A percentile compares a stretch with the other conserved stretches of the same genome.
Evolutionary conservation across 768 basidiomycete species (phyloP).

Genomic region (Suillus americanus): DNA sequence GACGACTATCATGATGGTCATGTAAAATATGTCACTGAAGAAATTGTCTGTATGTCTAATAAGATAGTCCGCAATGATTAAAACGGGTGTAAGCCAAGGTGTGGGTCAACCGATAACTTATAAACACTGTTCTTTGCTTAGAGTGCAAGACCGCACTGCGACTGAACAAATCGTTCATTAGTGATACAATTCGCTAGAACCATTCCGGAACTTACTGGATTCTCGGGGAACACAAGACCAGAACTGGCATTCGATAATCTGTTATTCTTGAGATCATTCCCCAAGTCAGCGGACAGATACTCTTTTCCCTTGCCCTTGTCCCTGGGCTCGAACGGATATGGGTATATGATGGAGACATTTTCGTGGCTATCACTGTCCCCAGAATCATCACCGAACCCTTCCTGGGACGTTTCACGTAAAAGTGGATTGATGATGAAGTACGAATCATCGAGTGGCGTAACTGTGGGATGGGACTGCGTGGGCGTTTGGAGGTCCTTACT

Average conservation of each 20-base stretch:
- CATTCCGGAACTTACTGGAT: conserved; percentile 2
- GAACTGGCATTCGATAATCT: conserved; percentile 12
- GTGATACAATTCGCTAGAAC: not conserved
- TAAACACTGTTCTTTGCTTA: not conserved
- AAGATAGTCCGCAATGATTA: not conserved
- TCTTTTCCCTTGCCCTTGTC: not conserved
- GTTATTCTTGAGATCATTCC: not conserved
- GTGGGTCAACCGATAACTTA: not conserved
- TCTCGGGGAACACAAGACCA: conserved; percentile 2
- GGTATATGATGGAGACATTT: not conserved
- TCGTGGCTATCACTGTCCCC: conserved; percentile 4
- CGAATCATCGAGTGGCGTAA: not conserved
- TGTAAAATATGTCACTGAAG: not conserved
- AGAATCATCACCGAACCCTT: not conserved
- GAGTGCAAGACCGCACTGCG: conserved; percentile 12
- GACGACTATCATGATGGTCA: not conserved
- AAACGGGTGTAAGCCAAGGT: not conserved
- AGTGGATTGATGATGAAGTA: conserved; percentile 4
- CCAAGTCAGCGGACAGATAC: not conserved
- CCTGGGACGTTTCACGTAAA: not conserved
- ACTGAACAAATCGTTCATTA: conserved; percentile 1
- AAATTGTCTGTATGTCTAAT: not conserved
- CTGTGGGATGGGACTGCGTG: not conserved
- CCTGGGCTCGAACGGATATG: not conserved
- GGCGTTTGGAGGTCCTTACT: conserved; percentile 3